Conservation (phyloP, 2,329 filamentous ascomycete genomes). For the Spiromastix sp. region DNA sequence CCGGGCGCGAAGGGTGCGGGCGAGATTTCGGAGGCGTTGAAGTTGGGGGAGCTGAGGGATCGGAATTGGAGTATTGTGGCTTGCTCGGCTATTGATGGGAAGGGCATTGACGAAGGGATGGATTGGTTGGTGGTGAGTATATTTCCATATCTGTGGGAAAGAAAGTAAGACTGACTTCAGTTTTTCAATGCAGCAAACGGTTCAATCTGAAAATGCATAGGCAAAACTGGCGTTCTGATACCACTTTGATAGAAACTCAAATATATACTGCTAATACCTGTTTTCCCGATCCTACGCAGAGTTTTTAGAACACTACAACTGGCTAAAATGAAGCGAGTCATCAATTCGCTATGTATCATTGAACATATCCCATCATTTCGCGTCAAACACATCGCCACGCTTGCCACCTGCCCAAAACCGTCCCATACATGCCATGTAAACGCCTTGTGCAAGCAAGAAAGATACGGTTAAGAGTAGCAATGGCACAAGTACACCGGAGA, state of each 20-base stretch:
- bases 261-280: too few species aligned
- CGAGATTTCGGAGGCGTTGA: slow-evolving; percentile 89
- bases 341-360: too few species aligned
- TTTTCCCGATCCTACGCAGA: too few species aligned
- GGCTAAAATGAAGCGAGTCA: too few species aligned
- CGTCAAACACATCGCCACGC: too few species aligned
- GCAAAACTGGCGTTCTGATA: slow-evolving; percentile 3
- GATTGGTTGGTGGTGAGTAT: slow-evolving; percentile 87
- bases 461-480: too few species aligned
- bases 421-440: too few species aligned
- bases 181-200: slow-evolving; percentile 27
- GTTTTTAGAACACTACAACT: too few species aligned
- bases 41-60: slow-evolving; percentile 81
- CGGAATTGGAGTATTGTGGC: slow-evolving; percentile 99
- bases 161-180: not conserved
- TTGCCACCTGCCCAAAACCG: too few species aligned
- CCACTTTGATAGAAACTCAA: not conserved
- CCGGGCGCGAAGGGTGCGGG: slow-evolving; percentile 92
- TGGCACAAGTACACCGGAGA: too few species aligned
- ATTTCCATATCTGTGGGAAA: not conserved
- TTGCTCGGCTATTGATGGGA: slow-evolving; percentile 90
- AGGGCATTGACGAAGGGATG: slow-evolving; percentile 94
- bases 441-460: too few species aligned
- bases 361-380: too few species aligned
- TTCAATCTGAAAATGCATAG: slow-evolving; percentile 35